Base-by-base conservation (phyloP, 176 grass and related monocot species). In the Chloris gayana region DNA sequence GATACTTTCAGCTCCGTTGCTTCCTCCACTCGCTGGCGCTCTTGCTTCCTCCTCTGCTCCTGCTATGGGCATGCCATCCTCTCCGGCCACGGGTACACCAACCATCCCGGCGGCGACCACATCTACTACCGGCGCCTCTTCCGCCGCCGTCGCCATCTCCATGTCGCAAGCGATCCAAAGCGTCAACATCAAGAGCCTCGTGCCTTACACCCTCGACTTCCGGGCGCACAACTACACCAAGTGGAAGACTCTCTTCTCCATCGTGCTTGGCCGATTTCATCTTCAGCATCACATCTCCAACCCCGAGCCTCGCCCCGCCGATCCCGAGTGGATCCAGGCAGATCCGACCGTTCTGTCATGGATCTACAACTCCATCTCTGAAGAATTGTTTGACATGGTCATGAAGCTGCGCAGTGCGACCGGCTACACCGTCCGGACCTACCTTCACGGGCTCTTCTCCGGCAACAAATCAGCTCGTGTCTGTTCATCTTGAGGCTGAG, bases 271-370 rank as follows among this genome's bases (percentile, higher is more conserved):
- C 7, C 0, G 14, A 5, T 39, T 67, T 18, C 35, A 67, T 21
- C 64, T 67, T 0, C 19, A 1, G 0, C 6, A 19, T 3, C 64
- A 67, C 5, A 14, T 67, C 18, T 4, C 6, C 8, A 2, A 0
- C 1, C 1, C 1, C 1, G 15, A 4, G 41, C 3, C 11, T 26
- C 13, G 9, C 6, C 44, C 7, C 0, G 18, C 9, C 0, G 64
- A 37, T 8, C 32, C 32, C 0, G 19, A 37, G 7, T 72, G 29
- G 46, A 9, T 51, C 24, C 14, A 71, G 3, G 44, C 6, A 0
- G 22, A 71, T 1, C 14, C 31, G 3, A 71, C 24, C 0, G 17
- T 72, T 0, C 15, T 51, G 15, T 21, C 29, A 2, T 53, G 46
- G 70, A 10, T 47, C 3, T 30, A 51, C 1, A 47, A 47, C 45